Evolutionary conservation across 2,329 filamentous ascomycete genomes (phyloP).

Genomic region (Tolypocladium ovalisporum): DNA sequence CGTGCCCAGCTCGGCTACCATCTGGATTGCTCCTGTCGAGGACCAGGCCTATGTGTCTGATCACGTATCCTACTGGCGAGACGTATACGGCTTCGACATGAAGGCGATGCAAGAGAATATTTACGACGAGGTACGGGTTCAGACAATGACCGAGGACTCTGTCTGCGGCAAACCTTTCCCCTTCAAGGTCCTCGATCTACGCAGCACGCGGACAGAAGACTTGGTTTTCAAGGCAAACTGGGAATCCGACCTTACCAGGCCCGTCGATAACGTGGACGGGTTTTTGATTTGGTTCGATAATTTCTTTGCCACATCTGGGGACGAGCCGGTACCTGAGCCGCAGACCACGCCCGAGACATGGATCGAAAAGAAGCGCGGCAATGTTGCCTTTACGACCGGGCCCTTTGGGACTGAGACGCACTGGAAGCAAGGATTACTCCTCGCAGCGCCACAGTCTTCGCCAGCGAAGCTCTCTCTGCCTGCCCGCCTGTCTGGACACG

Average conservation of each 20-base stretch:
- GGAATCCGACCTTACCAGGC: constrained; percentile 45
- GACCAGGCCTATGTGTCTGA: constrained; percentile 70
- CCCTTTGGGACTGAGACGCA: constrained; percentile 70
- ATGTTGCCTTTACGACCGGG: constrained; percentile 81
- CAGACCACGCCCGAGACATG: constrained; percentile 52
- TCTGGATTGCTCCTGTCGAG: constrained; percentile 71
- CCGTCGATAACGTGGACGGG: constrained; percentile 66
- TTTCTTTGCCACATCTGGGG: constrained; percentile 63
- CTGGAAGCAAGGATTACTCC: constrained; percentile 76
- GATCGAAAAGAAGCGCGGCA: constrained; percentile 43
- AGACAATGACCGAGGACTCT: constrained; percentile 52
- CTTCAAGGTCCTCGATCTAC: constrained; percentile 68
- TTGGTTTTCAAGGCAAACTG: constrained; percentile 66
- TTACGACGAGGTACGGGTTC: constrained; percentile 70
- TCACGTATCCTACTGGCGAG: constrained; percentile 74
- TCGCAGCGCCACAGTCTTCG: constrained; percentile 50
- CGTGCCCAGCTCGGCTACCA: constrained; percentile 73
- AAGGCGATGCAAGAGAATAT: constrained; percentile 76
- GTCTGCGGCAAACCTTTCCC: constrained; percentile 49
- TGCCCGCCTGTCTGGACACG: constrained; percentile 50
- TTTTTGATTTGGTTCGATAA: constrained; percentile 92
- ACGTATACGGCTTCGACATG: constrained; percentile 95
- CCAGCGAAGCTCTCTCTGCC: constrained; percentile 37
- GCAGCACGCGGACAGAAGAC: constrained; percentile 60
- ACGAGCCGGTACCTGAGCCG: constrained; percentile 36